Base-by-base conservation (phyloP, 148 eudicot genomes). In the Heliamphora exappendiculata region DNA sequence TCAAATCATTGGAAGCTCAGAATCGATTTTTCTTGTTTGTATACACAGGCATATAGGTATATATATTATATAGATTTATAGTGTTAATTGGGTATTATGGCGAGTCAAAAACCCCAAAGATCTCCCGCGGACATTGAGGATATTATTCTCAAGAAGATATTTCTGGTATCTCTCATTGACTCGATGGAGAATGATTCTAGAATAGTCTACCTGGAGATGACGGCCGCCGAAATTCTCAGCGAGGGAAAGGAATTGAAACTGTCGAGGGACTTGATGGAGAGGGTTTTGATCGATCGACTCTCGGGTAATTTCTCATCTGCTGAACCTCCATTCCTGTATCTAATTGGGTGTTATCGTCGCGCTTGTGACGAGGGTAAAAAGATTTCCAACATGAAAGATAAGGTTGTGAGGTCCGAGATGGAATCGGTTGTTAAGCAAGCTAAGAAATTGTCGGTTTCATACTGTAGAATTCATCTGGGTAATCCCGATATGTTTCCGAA, bases 151-250 rank as follows among this genome's bases (percentile, higher is more conserved):
- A 88, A 91, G 31, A 95, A 88, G 80, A 88, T 95, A 22, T 92
- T 95, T 58, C 87, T 86, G 0, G 93, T 95, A 0, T 76, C 92
- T 2, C 83, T 95, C 0, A 17, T 80, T 14, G 98, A 92, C 73
- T 87, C 97, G 54, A 85, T 86, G 88, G 89, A 87, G 13, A 79
- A 83, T 17, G 92, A 89, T 82, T 66, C 90, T 10, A 75, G 88
- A 12, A 33, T 89, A 9, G 92, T 89, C 16, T 95, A 92, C 75
- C 84, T 95, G 17, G 97, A 95, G 75, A 81, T 87, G 75, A 86
- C 98, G 9, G 98, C 98, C 2, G 98, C 98, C 5, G 97, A 95
- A 66, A 84, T 95, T 73, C 80, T 95, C 31, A 92, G 97, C 62
- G 98, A 95, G 80, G 96, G 94, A 6, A 85, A 78, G 44, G 89